phyloP scores from a whole-genome alignment of 305 asterid genomes.

The Striga hermonthica region DNA sequence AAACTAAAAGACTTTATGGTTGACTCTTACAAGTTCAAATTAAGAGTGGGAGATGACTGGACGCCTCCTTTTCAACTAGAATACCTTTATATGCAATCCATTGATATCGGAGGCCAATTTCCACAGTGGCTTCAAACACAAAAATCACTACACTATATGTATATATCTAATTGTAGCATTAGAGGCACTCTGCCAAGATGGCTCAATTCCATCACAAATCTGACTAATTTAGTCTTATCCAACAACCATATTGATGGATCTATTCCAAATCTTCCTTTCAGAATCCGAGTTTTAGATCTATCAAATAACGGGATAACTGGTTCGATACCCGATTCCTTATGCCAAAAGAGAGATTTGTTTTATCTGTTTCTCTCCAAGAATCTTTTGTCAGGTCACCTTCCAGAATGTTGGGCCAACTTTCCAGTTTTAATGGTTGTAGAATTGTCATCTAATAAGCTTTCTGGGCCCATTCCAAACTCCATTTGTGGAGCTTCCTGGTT shows the following conservation, averaged over 20 bases:
- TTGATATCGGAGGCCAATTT: too few relatives aligned
- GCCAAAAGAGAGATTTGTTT: neutral
- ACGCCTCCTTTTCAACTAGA: slow-evolving; percentile 24
- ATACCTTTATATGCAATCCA: neutral
- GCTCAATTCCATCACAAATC: slow-evolving; percentile 3
- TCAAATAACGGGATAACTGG: too few relatives aligned
- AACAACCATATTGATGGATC: neutral
- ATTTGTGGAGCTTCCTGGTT: too few relatives aligned
- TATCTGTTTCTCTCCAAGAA: slow-evolving; percentile 22
- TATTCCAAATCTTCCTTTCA: too few relatives aligned
- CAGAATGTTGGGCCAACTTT: slow-evolving; percentile 18
- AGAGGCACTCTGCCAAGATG: slow-evolving; percentile 17
- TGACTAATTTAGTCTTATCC: neutral
- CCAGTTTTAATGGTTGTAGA: neutral
- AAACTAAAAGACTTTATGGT: neutral
- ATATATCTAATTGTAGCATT: slow-evolving; percentile 1
- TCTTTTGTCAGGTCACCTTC: slow-evolving; percentile 23
- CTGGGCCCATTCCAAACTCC: slow-evolving; percentile 9
- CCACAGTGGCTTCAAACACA: slow-evolving; percentile 28
- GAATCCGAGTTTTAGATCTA: too few relatives aligned
- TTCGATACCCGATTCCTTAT: slow-evolving; percentile 3
- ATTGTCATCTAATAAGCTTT: slow-evolving; percentile 19
- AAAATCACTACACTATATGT: too few relatives aligned
- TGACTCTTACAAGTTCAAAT: neutral
- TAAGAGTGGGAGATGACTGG: too few relatives aligned